A percentile compares a stretch with the other conserved stretches of the same genome.
Conservation (phyloP, 1,139 yeast species). For the Debaryomyces nepalensis region DNA sequence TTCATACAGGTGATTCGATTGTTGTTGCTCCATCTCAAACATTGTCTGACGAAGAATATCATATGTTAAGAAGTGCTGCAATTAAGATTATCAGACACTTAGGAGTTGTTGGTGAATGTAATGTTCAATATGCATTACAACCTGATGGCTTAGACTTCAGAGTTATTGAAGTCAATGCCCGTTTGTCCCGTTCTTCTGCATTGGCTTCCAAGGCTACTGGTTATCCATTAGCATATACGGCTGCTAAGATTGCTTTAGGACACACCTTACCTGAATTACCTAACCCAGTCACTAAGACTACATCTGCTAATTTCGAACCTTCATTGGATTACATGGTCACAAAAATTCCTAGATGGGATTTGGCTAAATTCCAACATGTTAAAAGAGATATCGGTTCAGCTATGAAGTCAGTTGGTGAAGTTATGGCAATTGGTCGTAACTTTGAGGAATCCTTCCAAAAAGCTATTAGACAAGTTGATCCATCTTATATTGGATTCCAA, state of each 20-base stretch:
- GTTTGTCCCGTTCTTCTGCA: conserved; percentile 96
- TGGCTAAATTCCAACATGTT: conserved; percentile 92
- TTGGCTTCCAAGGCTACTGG: conserved; percentile 99
- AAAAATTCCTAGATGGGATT: conserved; percentile 98
- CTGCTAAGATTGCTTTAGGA: conserved; percentile 95
- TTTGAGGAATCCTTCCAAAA: conserved; percentile 98
- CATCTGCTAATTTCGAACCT: conserved; percentile 96
- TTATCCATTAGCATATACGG: conserved; percentile 97
- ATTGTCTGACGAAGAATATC: conserved; percentile 93
- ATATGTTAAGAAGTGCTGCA: conserved; percentile 97
- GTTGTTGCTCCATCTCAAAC: conserved; percentile 99
- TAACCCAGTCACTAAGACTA: conserved; percentile 94
- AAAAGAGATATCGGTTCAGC: conserved; percentile 92
- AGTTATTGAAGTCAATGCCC: conserved; percentile 96
- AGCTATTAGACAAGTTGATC: conserved; percentile 97
- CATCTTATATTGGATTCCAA: conserved; percentile 89
- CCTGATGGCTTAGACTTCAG: conserved; percentile 95
- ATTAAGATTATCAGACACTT: conserved; percentile 95
- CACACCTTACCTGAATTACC: conserved; percentile 94
- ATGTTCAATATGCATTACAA: conserved; percentile 94
- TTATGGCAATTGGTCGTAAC: conserved; percentile 97
- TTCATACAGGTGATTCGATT: conserved; percentile 98
- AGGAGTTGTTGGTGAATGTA: conserved; percentile 99
- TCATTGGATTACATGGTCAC: conserved; percentile 95
- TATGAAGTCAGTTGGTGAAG: conserved; percentile 99